Base-by-base conservation (phyloP, 2,329 filamentous ascomycete genomes). In the Phialophora chinensis region DNA sequence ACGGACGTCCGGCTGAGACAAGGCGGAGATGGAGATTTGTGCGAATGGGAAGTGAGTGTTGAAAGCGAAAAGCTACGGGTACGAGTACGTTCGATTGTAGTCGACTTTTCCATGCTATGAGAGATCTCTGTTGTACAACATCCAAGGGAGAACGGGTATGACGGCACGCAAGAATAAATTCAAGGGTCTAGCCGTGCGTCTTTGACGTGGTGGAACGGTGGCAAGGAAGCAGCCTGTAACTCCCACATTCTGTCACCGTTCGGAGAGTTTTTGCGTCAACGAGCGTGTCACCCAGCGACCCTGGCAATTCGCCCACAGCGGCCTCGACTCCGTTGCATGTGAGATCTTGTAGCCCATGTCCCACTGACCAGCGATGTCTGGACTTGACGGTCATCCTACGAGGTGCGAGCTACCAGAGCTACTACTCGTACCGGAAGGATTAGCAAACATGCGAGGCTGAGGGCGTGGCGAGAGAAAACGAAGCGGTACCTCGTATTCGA, bases 261-360 rank as follows among this genome's bases (percentile, higher is more conserved):
- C 53, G 53, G 53, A 20, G 25, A 29, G 17, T 35, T 55, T 55
- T 33, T 31, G 53, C 29, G 17, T 55, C 53, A 55, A 55, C 53
- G 27, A 55, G 25, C 29, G 53, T 55, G 53, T 55, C 53, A 55
- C 53, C 29, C 53, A 33, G 20, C 49, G 12, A 55, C 53, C 53
- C 53, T 55, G 27, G 29, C 49, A 52, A 27, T 55, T 29, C 53
- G 27, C 29, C 27, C 52, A 55, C 11, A n/a, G 49, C 47, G 47
- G 25, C 11, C 49, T 25, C 20, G 49, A 52, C 20, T 23, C 49
- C 25, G 20, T 27, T 7, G 14, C 20, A 29, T 27, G 20, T 52
- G 25, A 23, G 49, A 27, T 27, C 20, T 12, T 27, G 25, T 27
- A 23, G 20, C 49, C 20, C 12, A 25, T 27, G 20, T 52, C 25